These are phyloP conservation scores for Cladophialophora yegresii DNA, from an alignment of 2,329 filamentous ascomycete species.

Conservation along the genomic window DNA sequence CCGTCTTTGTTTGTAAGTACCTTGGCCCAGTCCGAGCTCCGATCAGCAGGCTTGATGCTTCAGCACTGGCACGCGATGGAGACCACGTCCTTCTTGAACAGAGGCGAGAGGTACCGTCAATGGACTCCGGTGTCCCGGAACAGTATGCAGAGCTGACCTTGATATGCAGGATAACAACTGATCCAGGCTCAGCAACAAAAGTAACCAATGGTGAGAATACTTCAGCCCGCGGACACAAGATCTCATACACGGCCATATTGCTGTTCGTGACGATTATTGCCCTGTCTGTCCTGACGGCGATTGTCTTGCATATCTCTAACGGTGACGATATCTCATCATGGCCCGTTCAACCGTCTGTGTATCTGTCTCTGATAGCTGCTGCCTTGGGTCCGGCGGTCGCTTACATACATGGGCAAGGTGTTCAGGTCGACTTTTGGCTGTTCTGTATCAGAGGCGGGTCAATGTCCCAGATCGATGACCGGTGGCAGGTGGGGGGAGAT, in stretches of 20 bases:
- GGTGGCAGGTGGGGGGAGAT: not conserved
- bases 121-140: not conserved
- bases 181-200: not conserved
- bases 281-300: not conserved
- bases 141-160: not conserved
- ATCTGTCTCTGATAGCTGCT: not conserved
- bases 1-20: not conserved
- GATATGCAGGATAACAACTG: not conserved
- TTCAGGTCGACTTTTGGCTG: slow-evolving; percentile 1
- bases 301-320: not conserved
- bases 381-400: not conserved
- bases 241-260: not conserved
- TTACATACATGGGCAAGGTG: not conserved
- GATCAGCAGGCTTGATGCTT: not conserved
- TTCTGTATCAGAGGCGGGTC: not conserved
- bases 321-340: not conserved
- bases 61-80: not conserved
- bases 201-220: not conserved
- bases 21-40: not conserved
- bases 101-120: not conserved
- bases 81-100: not conserved
- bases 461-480: not conserved
- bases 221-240: not conserved
- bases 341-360: not conserved
- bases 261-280: not conserved